Base-by-base conservation (phyloP, 2,329 filamentous ascomycete genomes). In the Monilinia polystroma region DNA sequence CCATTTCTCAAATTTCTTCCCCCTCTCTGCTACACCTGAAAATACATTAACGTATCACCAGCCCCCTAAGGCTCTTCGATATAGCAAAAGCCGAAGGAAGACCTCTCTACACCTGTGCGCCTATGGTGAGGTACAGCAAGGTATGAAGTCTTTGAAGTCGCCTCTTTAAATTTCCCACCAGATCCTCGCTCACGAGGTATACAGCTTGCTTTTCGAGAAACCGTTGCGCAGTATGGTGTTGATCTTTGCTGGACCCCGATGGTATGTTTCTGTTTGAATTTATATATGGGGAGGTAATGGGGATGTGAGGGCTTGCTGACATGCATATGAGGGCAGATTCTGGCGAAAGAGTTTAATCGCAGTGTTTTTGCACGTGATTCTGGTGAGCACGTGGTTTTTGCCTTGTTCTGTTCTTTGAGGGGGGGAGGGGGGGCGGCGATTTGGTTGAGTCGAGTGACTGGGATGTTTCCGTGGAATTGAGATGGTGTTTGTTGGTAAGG, bases 201-300 rank as follows among this genome's bases (percentile, higher is more conserved):
- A 4, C 2, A 89, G 83, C 82, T 91, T 53, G 88, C 89, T 56
- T 91, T 91, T 74, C 84, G 89, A 58, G 84, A 90, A 71, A 87
- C 88, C 0, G 85, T 88, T 3, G 82, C 86, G 69, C 80, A 84
- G 58, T 90, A 89, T 75, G 85, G 84, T 58, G 84, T 85, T 20
- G 88, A 91, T 75, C 75, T 91, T 8, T 87, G 84, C 70, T 91
- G 88, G 84, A 90, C 88, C 2, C 89, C 89, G 54, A 91, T 91
- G 89, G 81, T 81, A 67, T 41, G 35, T 63, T 51, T 32, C 11
- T 4, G 4, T 29, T 4, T 20, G 32, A 11, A 32, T 8, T 8
- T 12, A 29, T 29, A 29, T 29, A 3, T 0, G 8, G 6, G 18
- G 12, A 23, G 4, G 12, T 14, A 3, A 14, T 29, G 18, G 5